Percentiles rank a stretch among this genome's conserved stretches.
Evolutionary conservation across 139 green algal genomes (phyloP).

Genomic region (Volvox africanus): DNA sequence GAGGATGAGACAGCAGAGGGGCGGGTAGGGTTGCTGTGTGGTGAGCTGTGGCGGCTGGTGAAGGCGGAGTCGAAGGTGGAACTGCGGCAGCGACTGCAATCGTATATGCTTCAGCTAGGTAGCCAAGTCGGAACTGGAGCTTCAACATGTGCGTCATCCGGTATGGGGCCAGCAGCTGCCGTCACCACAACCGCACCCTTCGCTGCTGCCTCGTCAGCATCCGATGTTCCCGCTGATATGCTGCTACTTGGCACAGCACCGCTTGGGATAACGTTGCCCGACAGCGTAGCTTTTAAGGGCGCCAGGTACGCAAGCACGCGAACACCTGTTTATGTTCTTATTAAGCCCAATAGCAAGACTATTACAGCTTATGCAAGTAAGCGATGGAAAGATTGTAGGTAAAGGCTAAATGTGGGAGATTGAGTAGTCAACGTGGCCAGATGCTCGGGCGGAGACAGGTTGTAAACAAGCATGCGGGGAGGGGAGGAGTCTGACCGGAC

Average conservation of each 20-base stretch:
- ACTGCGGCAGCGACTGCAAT: neutral
- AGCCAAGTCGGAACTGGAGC: neutral
- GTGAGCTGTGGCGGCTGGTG: neutral
- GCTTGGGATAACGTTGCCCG: neutral
- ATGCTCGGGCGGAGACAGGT: too few species aligned
- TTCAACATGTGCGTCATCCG: neutral
- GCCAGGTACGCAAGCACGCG: neutral
- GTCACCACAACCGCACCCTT: neutral
- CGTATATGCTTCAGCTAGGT: neutral
- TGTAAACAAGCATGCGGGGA: too few species aligned
- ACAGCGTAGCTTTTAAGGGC: neutral
- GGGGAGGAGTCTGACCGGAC: too few species aligned
- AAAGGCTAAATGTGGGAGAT: neutral
- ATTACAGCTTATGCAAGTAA: neutral
- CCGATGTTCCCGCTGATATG: neutral
- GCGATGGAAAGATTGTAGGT: neutral
- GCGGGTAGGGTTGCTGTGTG: neutral
- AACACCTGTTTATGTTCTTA: neutral
- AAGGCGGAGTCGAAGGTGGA: neutral
- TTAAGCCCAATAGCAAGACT: neutral
- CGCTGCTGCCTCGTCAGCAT: neutral
- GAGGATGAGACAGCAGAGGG: neutral
- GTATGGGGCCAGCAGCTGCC: neutral
- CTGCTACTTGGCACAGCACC: neutral
- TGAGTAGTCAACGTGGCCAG: neutral